A percentile compares a stretch with the other conserved stretches of the same genome.
These are phyloP conservation scores for Rhipidocladum racemiflorum DNA, from an alignment of 176 grass and related monocot species.

Conservation along the genomic window DNA sequence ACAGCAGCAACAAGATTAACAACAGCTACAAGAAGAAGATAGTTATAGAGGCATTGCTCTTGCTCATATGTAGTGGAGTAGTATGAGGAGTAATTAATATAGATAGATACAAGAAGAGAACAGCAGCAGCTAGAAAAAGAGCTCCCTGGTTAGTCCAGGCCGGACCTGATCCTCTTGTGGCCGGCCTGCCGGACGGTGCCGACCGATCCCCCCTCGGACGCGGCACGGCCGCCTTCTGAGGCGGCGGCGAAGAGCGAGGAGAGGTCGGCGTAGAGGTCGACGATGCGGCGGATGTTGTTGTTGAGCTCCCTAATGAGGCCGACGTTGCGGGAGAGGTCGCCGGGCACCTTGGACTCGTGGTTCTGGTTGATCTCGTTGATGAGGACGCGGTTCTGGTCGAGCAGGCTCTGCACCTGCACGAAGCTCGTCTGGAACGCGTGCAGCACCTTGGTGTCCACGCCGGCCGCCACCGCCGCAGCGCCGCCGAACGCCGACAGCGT, in stretches of 20 bases:
- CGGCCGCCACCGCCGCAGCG: background rate
- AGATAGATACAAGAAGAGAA: conserved; percentile 30
- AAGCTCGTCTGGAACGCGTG: conserved; percentile 82
- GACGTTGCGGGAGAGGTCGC: conserved; percentile 67
- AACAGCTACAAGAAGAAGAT: conserved; percentile 13
- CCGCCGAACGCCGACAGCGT: conserved; percentile 33
- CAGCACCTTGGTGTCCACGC: conserved; percentile 56
- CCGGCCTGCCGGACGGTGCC: conserved; percentile 39
- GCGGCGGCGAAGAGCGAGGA: conserved; percentile 59
- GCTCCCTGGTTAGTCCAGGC: conserved; percentile 29
- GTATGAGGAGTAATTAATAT: background rate
- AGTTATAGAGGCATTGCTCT: conserved; percentile 11
- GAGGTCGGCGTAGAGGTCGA: conserved; percentile 79
- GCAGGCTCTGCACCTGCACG: conserved; percentile 75
- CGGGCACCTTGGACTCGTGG: conserved; percentile 76
- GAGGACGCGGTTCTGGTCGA: conserved; percentile 68
- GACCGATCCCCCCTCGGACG: conserved; percentile 46
- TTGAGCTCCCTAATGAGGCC: conserved; percentile 82
- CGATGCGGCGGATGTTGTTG: conserved; percentile 85
- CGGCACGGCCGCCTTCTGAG: conserved; percentile 37
- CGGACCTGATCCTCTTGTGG: conserved; percentile 64
- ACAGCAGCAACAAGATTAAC: background rate
- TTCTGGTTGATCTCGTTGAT: conserved; percentile 90
- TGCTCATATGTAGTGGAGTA: conserved; percentile 17
- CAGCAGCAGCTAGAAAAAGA: background rate